Percentiles rank a stretch among this genome's conserved stretches.
These are phyloP conservation scores for Graphilbum sp. DNA, from an alignment of 2,329 filamentous ascomycete species.

Conservation along the genomic window DNA sequence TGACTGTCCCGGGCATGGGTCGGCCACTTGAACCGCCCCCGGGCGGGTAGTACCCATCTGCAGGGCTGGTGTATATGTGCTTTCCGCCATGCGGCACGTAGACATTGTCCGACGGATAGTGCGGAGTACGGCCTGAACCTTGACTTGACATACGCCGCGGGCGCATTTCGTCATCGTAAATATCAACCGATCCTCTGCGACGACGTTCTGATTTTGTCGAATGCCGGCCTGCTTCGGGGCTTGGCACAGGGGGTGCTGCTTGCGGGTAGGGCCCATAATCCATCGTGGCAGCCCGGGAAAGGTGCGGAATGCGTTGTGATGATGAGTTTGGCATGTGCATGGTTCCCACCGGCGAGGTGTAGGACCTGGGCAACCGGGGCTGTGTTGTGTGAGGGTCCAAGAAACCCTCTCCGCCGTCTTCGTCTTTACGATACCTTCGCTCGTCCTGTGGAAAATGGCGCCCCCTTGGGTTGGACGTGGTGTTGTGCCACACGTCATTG, in stretches of 20 bases:
- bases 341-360: conserved; percentile 8
- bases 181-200: conserved; percentile 8
- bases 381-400: conserved; percentile 7
- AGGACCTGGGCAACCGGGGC: conserved; percentile 13
- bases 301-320: conserved; percentile 5
- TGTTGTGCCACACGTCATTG: conserved; percentile 4
- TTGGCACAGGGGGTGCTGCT: conserved; percentile 5
- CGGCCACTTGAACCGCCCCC: not conserved
- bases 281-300: conserved; percentile 10
- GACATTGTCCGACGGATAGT: conserved; percentile 4
- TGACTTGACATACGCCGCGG: not conserved
- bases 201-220: conserved; percentile 7
- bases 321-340: conserved; percentile 9
- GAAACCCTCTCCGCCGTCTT: not conserved
- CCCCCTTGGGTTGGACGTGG: conserved; percentile 1
- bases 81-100: conserved; percentile 2
- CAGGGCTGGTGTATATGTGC: not conserved
- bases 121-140: not conserved
- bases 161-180: conserved; percentile 5
- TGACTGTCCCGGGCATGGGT: conserved; percentile 7
- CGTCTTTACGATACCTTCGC: conserved; percentile 2
- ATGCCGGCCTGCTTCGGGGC: conserved; percentile 3
- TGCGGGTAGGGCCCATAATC: conserved; percentile 5
- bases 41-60: conserved; percentile 4
- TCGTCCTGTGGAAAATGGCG: conserved; percentile 10